Conservation (phyloP, 768 basidiomycete genomes). For the Megacollybia marginata region DNA sequence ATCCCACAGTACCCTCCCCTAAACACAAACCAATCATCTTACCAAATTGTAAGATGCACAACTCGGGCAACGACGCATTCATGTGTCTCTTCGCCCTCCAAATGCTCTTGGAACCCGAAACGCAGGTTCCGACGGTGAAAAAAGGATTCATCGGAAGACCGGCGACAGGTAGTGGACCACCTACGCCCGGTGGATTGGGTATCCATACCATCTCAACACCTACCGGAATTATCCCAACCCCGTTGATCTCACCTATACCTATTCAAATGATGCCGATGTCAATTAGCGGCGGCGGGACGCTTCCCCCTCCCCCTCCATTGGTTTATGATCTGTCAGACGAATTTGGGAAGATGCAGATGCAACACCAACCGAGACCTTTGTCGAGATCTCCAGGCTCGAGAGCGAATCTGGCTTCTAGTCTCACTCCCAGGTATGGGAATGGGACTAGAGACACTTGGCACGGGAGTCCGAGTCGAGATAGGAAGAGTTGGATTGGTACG, state of each 20-base stretch:
- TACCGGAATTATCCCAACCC: conserved; percentile 4
- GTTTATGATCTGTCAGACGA: conserved; percentile 31
- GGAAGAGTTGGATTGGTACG: too few relatives aligned
- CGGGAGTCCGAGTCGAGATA: too few relatives aligned
- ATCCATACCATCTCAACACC: not conserved
- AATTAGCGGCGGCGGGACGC: not conserved
- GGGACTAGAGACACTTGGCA: too few relatives aligned
- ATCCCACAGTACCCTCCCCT: conserved; percentile 9
- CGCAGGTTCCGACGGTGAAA: conserved; percentile 27
- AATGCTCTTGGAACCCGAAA: conserved; percentile 53
- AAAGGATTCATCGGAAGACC: not conserved
- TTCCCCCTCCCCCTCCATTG: not conserved
- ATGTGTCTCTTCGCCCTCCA: conserved; percentile 64
- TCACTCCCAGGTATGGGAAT: too few relatives aligned
- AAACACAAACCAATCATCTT: conserved; percentile 19
- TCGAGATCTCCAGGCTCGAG: too few relatives aligned
- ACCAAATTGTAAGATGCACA: conserved; percentile 46
- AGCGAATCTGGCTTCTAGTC: too few relatives aligned
- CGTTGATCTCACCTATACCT: conserved; percentile 1
- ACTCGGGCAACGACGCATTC: conserved; percentile 79
- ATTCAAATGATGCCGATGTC: conserved; percentile 11
- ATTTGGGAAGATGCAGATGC: conserved; percentile 30
- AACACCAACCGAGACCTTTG: too few relatives aligned
- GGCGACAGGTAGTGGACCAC: not conserved
- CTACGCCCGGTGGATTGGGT: not conserved